Base-by-base conservation (phyloP, 306 rosid species). In the Vachellia collinsii region DNA sequence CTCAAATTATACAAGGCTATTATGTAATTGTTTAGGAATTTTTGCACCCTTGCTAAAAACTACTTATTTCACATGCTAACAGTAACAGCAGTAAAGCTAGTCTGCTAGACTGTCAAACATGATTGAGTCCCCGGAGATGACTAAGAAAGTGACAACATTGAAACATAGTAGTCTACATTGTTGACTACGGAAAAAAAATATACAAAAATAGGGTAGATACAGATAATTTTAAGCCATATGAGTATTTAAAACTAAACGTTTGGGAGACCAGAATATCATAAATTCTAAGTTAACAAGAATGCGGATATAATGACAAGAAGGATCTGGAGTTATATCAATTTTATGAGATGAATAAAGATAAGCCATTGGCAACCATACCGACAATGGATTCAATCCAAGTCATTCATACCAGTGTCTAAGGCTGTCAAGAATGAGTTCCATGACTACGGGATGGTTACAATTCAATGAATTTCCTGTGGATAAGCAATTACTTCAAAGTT, bases 361-460 rank as follows among this genome's bases (percentile, higher is more conserved):
- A 58, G 50, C 54, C 39, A 56, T 38, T 8, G 56, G 74, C 74
- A 87, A 78, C 62, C 59, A 82, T 46, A 77, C 70, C 1, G 85
- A 36, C 36, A 41, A n/a, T 37, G 34, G 34, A 53, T 44, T 63
- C 37, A 16, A 29, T 23, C 9, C 20, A 37, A 79, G 47, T 37
- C 61, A 76, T 56, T 53, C 83, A 64, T 89, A 95, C 99, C 99
- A 95, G 89, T 93, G 99, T 87, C 97, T 90, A 83, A 95, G 89
- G 92, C 98, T 95, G 82, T 93, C 99, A 41, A 95, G 89, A 82
- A 95, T 80, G 72, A 95, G 93, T 83, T 90, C 97, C 98, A 91
- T 90, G 83, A 95, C 97, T 79, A 95, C 91, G 13, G 99, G 97
- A 85, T 91, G 98, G 86, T 93, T 95, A 81, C 98, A 95, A 63